Base-by-base conservation (phyloP, 208 protist genomes). In the Zelonia costaricensis region DNA sequence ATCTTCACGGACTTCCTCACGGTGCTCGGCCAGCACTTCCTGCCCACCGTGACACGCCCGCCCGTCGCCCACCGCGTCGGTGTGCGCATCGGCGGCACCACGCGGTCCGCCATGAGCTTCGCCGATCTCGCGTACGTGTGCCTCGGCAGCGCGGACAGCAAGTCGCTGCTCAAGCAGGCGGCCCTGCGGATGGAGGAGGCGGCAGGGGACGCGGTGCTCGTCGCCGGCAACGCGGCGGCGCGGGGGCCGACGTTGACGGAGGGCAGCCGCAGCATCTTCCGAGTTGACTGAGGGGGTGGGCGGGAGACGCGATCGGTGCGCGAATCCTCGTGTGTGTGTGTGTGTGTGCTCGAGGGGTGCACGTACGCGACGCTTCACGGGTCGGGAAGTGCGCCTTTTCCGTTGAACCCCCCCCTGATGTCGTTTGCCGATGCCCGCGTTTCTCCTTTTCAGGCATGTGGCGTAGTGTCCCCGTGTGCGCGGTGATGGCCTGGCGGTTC, bases 61-160 rank as follows among this genome's bases (percentile, higher is more conserved):
- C 79, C 87, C 4, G 80, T 88, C 39, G 68, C 77, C 40, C 70
- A 78, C 52, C 74, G 59, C 58, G 58, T 51, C 2, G 75, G 73
- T 2, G 67, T 81, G 36, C 44, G 36, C 49, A 80, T 85, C 16
- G 45, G 59, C 28, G 55, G 54, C 35, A 52, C 42, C 6, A 52
- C 31, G 13, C 69, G 52, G 57, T 86, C 88, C 0, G 70, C 78
- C 9, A 60, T 67, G 35, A 88, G 80, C 10, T 72, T 90, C 51
- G 80, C 79, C 5, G 91, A 96, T 53, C 57, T 96, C 18, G 77
- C 66, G n/a, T 96, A 84, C 67, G 74, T 78, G 23, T 85, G 76
- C 16, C 77, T 96, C 13, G 83, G 85, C 13, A 70, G 77, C 33
- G 70, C 78, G 22, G 86, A 91, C 49, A 73, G 78, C 27, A 86